phyloP scores from a whole-genome alignment of 805 yeast genomes.

The Dipodascus albidus region DNA sequence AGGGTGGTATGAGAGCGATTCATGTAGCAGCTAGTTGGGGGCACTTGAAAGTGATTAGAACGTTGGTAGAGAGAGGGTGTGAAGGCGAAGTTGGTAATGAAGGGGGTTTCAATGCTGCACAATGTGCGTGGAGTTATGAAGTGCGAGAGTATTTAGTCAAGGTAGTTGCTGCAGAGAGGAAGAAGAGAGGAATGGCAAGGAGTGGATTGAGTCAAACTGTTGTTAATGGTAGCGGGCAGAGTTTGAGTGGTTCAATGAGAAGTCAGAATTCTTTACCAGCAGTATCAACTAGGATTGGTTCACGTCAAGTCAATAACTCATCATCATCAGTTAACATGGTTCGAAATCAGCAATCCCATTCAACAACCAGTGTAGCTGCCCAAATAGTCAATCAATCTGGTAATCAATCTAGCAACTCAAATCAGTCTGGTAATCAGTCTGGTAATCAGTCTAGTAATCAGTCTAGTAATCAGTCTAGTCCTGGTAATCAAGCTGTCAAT shows the following conservation, averaged over 20 bases:
- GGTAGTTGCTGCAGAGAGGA: neutral
- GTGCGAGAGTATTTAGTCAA: neutral
- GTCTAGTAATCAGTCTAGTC: too few relatives aligned
- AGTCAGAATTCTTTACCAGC: neutral
- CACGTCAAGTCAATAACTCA: too few relatives aligned
- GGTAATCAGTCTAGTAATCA: too few relatives aligned
- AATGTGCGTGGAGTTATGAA: neutral
- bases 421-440: too few relatives aligned
- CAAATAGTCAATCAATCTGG: too few relatives aligned
- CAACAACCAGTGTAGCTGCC: too few relatives aligned
- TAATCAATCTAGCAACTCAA: too few relatives aligned
- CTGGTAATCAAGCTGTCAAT: too few relatives aligned
- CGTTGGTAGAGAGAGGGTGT: constrained; percentile 34
- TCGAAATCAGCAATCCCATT: too few relatives aligned
- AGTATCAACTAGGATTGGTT: neutral
- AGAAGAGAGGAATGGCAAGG: neutral
- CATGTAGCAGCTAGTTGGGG: constrained; percentile 76
- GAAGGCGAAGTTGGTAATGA: neutral
- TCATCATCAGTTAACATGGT: too few relatives aligned
- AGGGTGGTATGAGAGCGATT: constrained; percentile 68
- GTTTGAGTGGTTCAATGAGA: neutral
- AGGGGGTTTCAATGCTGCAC: neutral
- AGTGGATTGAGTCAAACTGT: neutral
- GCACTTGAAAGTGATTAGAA: constrained; percentile 41
- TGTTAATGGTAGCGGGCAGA: neutral